Evolutionary conservation across 1,284 basidiomycete species (phyloP), one percentile per base, ranked within the genome.

Genomic region (Melampsora americana): DNA sequence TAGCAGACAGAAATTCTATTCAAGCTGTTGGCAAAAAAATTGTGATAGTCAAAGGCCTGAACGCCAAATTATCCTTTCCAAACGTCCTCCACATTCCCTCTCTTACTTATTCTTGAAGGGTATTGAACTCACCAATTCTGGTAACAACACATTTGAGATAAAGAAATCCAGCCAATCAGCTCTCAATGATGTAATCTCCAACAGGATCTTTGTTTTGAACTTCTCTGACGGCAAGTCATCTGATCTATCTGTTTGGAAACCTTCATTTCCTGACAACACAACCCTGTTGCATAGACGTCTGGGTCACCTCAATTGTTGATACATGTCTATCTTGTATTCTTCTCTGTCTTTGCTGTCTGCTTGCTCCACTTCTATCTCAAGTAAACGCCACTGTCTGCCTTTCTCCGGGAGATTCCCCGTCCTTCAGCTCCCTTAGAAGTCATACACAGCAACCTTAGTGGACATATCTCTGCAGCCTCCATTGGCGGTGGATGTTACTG

Each of bases 21-120:
- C 11, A 48, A 48, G 46, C 20, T 48, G 46, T 11, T 11, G 46
- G 46, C 11, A 11, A 20, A 11, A 20, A 20, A 48, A 48, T 20
- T 20, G 20, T 48, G 11, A 48, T 48, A 11, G 20, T 11, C 46
- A 48, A 20, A 48, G 20, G 46, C 20, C 11, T 11, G 20, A 11
- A 48, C 20, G 46, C 46, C 11, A 20, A 48, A 48, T 20, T 48
- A 11, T 11, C 46, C 20, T 48, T 11, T 20, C 11, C 46, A 11
- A 48, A 61, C 42, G 56, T 39, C n/a, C 28, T 71, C 6, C 59
- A 71, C 48, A 56, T 70, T 60, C 69, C 69, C 2, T n/a, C 53
- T 4, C 35, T 70, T 2, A 59, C 39, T 35, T 70, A 1, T 70
- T 18, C 42, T 4, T 9, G 6, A 9, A 35, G 6, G 56, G 35